A percentile compares a stretch with the other conserved stretches of the same genome.
Conservation (phyloP, 345 rosid genomes). For the Salix purpurea region DNA sequence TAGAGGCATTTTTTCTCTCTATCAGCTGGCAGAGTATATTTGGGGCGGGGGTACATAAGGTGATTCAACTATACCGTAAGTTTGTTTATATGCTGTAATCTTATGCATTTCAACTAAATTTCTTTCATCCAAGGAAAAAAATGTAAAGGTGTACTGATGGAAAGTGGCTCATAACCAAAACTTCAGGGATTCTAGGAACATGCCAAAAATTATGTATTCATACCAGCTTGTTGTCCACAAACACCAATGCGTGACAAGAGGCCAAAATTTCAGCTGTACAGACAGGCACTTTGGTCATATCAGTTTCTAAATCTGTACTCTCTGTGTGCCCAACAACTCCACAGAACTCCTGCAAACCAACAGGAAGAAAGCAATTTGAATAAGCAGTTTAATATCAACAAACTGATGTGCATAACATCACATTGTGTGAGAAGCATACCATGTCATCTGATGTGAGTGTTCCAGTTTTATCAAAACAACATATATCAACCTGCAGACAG, state of each 20-base stretch:
- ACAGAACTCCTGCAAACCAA: slow-evolving; percentile 60
- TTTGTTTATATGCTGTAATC: background rate
- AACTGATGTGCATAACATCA: background rate
- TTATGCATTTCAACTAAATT: background rate
- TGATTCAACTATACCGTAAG: background rate
- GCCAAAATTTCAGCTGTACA: slow-evolving; percentile 86
- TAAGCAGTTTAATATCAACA: slow-evolving; percentile 9
- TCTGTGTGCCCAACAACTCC: slow-evolving; percentile 79
- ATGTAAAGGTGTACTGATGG: background rate
- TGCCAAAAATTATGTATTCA: slow-evolving; percentile 4
- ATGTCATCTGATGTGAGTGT: slow-evolving; percentile 99
- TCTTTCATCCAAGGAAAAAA: background rate
- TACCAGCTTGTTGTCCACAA: slow-evolving; percentile 97
- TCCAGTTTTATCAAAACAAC: slow-evolving; percentile 98
- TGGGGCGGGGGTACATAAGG: too few relatives aligned
- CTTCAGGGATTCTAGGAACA: background rate
- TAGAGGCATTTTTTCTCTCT: background rate
- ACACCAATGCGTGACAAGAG: slow-evolving; percentile 97
- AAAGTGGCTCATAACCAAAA: background rate
- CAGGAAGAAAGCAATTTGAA: slow-evolving; percentile 11
- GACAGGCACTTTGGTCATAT: slow-evolving; percentile 68
- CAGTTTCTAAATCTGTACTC: slow-evolving; percentile 63
- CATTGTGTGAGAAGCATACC: slow-evolving; percentile 43
- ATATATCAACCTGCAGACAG: slow-evolving; percentile 79
- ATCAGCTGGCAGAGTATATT: background rate